These are phyloP conservation scores for Suhomyces terraborum DNA, from an alignment of 1,139 yeast species.

Conservation along the genomic window DNA sequence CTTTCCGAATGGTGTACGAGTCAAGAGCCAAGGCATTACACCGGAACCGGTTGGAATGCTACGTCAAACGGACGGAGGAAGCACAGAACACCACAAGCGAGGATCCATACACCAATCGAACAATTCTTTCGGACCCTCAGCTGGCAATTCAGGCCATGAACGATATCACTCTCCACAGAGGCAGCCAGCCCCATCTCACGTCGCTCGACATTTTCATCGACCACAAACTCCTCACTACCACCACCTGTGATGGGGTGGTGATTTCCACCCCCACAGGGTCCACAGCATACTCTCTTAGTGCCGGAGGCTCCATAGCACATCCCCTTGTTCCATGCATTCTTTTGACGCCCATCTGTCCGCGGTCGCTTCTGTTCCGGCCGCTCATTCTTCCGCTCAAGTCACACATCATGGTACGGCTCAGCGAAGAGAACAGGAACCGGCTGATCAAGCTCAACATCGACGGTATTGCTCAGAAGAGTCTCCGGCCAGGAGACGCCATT, in stretches of 20 bases:
- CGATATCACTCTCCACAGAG: slow-evolving; percentile 85
- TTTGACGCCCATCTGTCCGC: slow-evolving; percentile 86
- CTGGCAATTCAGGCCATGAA: slow-evolving; percentile 75
- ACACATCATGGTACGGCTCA: slow-evolving; percentile 66
- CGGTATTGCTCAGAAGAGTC: slow-evolving; percentile 71
- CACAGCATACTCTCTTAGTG: slow-evolving; percentile 85
- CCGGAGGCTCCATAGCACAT: slow-evolving; percentile 92
- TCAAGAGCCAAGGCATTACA: slow-evolving; percentile 72
- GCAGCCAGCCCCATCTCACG: slow-evolving; percentile 83
- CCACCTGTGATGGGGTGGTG: slow-evolving; percentile 88
- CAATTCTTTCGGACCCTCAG: slow-evolving; percentile 8
- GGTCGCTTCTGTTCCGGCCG: slow-evolving; percentile 87
- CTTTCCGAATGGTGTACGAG: slow-evolving; percentile 65
- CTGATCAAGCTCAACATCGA: slow-evolving; percentile 68
- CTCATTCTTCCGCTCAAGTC: slow-evolving; percentile 74
- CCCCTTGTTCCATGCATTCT: slow-evolving; percentile 83
- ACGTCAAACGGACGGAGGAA: slow-evolving; percentile 37
- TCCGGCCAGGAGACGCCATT: slow-evolving; percentile 77
- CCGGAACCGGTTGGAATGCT: slow-evolving; percentile 77
- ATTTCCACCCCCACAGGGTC: slow-evolving; percentile 93
- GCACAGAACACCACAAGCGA: neutral
- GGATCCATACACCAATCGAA: neutral
- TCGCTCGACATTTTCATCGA: slow-evolving; percentile 80
- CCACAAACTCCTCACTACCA: slow-evolving; percentile 79
- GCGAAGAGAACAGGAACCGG: slow-evolving; percentile 48